Conservation (phyloP, 768 basidiomycete genomes). For the Rossbeevera mucosa region DNA sequence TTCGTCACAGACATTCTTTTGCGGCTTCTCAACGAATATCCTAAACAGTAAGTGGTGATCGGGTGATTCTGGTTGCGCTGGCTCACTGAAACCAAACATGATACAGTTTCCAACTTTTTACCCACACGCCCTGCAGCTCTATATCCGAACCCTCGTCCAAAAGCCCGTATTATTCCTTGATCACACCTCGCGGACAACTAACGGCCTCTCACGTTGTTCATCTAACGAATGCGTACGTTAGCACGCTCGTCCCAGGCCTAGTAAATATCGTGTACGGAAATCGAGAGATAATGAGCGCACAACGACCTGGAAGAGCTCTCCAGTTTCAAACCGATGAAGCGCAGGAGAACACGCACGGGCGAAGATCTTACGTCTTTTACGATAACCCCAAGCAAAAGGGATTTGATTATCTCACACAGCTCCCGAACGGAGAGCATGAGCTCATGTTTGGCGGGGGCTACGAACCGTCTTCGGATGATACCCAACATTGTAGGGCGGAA, state of each 20-base stretch:
- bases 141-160: slow-evolving; percentile 27
- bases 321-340: slow-evolving; percentile 8
- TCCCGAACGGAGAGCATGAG: slow-evolving; percentile 39
- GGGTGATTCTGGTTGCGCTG: slow-evolving; percentile 3
- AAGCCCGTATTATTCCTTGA: slow-evolving; percentile 34
- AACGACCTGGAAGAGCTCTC: slow-evolving; percentile 45
- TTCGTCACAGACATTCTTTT: slow-evolving; percentile 56
- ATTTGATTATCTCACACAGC: slow-evolving; percentile 70
- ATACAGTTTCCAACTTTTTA: slow-evolving; percentile 38
- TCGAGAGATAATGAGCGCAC: slow-evolving; percentile 61
- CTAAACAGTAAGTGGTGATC: slow-evolving; percentile 30
- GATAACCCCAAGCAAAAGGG: slow-evolving; percentile 34
- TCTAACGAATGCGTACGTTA: slow-evolving; percentile 53
- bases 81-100: slow-evolving; percentile 1
- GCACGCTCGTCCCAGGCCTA: slow-evolving; percentile 43
- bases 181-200: slow-evolving; percentile 41
- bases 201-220: slow-evolving; percentile 42
- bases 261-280: slow-evolving; percentile 27
- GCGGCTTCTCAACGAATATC: slow-evolving; percentile 48
- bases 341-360: slow-evolving; percentile 28
- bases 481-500: slow-evolving; percentile 19
- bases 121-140: slow-evolving; percentile 38
- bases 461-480: slow-evolving; percentile 20
- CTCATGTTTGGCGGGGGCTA: slow-evolving; percentile 69
- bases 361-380: slow-evolving; percentile 58